A percentile compares a stretch with the other conserved stretches of the same genome.
Conservation (phyloP, 2,329 filamentous ascomycete genomes). For the Colletotrichum melonis region DNA sequence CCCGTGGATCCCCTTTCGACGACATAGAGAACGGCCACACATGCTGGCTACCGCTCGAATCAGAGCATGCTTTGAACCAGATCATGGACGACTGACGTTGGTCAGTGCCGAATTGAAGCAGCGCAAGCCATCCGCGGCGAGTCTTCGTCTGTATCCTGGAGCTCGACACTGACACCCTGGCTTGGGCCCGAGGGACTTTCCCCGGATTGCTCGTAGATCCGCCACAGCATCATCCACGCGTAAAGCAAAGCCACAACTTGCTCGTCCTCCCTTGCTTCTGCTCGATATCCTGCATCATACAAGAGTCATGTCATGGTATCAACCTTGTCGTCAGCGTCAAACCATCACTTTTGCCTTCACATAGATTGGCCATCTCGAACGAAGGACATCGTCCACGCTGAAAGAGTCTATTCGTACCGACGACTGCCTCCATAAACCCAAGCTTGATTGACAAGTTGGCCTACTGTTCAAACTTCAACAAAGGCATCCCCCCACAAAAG, state of each 20-base stretch:
- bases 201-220: not conserved
- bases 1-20: conserved; percentile 4
- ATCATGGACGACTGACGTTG: conserved; percentile 7
- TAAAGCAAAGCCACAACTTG: not conserved
- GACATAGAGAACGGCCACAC: not conserved
- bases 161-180: not conserved
- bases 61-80: conserved; percentile 16
- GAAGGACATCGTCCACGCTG: not conserved
- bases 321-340: conserved; percentile 3
- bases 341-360: not conserved
- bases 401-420: not conserved
- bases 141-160: not conserved
- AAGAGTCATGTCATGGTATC: not conserved
- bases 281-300: not conserved
- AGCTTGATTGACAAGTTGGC: not conserved
- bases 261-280: not conserved
- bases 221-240: not conserved
- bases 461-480: not conserved
- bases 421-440: not conserved
- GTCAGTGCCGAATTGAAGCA: conserved; percentile 1
- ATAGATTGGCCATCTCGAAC: conserved; percentile 8
- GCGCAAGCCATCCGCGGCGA: conserved; percentile 15
- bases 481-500: not conserved
- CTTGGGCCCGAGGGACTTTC: not conserved
- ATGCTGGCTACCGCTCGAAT: conserved; percentile 30